These are phyloP conservation scores for Colletotrichum melonis DNA, from an alignment of 2,329 filamentous ascomycete species.

Conservation along the genomic window DNA sequence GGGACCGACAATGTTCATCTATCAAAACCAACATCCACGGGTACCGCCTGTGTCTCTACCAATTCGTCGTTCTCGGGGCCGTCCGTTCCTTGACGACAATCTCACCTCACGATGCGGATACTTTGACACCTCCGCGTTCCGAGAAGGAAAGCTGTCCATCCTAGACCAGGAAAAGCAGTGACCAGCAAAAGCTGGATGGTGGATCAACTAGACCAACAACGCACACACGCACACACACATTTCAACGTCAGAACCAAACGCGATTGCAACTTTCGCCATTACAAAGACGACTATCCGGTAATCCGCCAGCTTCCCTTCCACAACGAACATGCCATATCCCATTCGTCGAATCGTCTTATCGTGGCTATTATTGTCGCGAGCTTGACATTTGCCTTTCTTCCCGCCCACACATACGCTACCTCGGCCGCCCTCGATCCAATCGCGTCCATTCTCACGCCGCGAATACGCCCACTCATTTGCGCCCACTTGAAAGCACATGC, in stretches of 20 bases:
- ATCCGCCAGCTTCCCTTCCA: neutral
- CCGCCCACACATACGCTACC: neutral
- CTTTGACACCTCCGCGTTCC: neutral
- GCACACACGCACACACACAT: neutral
- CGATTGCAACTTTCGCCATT: neutral
- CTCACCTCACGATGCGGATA: slow-evolving; percentile 1
- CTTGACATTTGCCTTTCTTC: neutral
- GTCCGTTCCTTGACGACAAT: neutral
- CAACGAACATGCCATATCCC: neutral
- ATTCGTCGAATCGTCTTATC: neutral
- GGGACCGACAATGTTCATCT: slow-evolving; percentile 14
- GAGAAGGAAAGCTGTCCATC: neutral
- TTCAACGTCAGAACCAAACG: neutral
- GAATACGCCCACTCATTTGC: slow-evolving; percentile 18
- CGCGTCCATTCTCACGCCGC: neutral
- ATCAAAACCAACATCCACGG: slow-evolving; percentile 12
- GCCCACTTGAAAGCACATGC: slow-evolving; percentile 28
- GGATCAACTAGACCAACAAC: neutral
- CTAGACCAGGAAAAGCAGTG: too few relatives aligned
- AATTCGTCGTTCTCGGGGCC: neutral
- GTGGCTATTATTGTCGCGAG: neutral
- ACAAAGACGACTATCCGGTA: neutral
- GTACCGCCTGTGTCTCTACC: neutral
- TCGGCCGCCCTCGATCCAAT: neutral
- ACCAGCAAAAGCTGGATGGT: neutral